phyloP scores from a whole-genome alignment of 1,284 basidiomycete genomes.

The Ganoderma meredithae region DNA sequence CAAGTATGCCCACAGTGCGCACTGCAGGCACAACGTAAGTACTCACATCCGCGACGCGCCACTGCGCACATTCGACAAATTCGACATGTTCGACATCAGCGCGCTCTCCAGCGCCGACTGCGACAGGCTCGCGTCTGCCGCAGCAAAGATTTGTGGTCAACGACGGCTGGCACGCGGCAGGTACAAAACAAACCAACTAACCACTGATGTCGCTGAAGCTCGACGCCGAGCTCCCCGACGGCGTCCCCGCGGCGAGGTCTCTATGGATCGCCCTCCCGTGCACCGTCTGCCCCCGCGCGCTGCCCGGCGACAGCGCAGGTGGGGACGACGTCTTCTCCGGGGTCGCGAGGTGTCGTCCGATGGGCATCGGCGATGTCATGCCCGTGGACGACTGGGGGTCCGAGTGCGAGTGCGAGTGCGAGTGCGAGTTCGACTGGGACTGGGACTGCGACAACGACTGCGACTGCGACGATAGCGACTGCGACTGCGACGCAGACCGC shows the following conservation, averaged over 20 bases:
- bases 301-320: no score
- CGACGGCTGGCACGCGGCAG: conserved; percentile 37
- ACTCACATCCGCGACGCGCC: conserved; percentile 36
- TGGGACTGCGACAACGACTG: conserved; percentile 40
- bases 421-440: no score
- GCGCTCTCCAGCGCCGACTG: conserved; percentile 79
- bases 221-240: no score
- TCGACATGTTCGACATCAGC: conserved; percentile 61
- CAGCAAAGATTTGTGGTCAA: not conserved
- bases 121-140: conserved; percentile 76
- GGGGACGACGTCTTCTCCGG: no score
- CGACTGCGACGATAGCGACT: conserved; percentile 21
- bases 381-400: conserved; percentile 27
- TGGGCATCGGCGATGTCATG: conserved; percentile 50
- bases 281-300: no score
- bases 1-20: no score
- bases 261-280: no score
- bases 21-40: no score
- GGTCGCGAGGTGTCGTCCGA: conserved; percentile 32
- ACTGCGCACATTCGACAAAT: conserved; percentile 59
- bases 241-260: no score
- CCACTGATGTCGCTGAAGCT: no score
- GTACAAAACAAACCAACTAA: no score
- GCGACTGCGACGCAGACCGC: conserved; percentile 21
- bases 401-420: conserved; percentile 22